Conservation (phyloP, 2,329 filamentous ascomycete genomes). For the Trichoderma lentiforme region DNA sequence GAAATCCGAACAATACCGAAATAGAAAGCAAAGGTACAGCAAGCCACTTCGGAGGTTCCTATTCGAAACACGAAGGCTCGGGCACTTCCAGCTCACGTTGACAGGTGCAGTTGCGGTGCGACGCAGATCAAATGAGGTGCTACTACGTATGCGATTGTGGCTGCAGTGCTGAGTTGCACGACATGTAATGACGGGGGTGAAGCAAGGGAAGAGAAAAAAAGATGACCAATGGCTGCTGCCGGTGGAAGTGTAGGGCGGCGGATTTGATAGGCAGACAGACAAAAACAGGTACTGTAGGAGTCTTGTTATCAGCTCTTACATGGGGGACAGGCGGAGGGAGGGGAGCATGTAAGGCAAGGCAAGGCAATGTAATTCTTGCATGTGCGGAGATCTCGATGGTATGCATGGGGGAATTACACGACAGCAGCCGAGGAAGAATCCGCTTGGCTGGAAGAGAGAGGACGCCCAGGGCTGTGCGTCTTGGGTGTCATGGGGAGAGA, state of each 20-base stretch:
- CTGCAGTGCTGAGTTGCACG: conserved; percentile 4
- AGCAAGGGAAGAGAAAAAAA: neutral
- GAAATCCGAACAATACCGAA: neutral
- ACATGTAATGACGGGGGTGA: neutral
- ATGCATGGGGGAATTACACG: conserved; percentile 24
- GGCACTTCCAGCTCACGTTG: neutral
- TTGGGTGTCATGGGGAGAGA: neutral
- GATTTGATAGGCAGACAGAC: neutral
- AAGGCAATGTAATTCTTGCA: conserved; percentile 19
- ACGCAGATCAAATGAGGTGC: conserved; percentile 12
- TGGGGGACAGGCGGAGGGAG: neutral
- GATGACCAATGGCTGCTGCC: neutral
- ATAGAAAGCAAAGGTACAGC: neutral
- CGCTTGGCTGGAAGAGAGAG: conserved; percentile 5
- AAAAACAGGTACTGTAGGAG: neutral
- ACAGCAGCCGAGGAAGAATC: conserved; percentile 17
- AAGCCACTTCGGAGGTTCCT: neutral
- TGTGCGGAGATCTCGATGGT: conserved; percentile 29
- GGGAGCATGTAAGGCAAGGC: neutral
- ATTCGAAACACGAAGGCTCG: neutral
- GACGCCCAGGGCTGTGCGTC: neutral
- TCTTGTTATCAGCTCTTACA: neutral
- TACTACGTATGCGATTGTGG: conserved; percentile 14
- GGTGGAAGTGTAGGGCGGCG: neutral
- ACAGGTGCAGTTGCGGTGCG: neutral